phyloP scores from a whole-genome alignment of 352 stramenopile genomes.

The Phytopythium mirpurense region DNA sequence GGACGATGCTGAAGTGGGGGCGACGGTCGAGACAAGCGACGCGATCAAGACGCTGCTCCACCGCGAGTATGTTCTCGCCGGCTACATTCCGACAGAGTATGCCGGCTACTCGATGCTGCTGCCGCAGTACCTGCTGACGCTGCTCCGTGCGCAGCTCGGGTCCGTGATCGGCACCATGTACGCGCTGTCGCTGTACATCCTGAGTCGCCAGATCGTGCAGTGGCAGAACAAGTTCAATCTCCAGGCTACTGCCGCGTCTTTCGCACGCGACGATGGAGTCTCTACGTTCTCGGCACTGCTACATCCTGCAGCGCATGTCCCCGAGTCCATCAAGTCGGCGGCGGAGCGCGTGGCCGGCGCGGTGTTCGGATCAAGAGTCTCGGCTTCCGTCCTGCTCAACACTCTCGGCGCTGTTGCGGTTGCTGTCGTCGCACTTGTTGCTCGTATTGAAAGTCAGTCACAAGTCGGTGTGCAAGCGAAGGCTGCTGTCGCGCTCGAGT shows the following conservation, averaged over 20 bases:
- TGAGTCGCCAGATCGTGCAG: conserved; percentile 50
- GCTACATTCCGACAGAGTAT: conserved; percentile 50
- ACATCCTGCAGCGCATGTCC: conserved; percentile 39
- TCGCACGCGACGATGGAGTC: conserved; percentile 9
- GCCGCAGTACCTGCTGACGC: conserved; percentile 37
- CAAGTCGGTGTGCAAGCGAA: background rate
- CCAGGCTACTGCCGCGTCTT: conserved; percentile 13
- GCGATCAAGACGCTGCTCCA: conserved; percentile 16
- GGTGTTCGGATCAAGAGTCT: background rate
- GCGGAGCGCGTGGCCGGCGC: conserved; percentile 2
- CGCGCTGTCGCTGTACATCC: conserved; percentile 54
- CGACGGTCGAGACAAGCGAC: background rate
- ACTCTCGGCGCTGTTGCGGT: background rate
- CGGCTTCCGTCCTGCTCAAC: background rate
- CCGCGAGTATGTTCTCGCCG: conserved; percentile 37
- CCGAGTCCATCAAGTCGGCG: conserved; percentile 23
- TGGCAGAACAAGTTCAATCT: conserved; percentile 69
- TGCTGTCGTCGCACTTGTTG: background rate
- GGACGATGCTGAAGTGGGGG: background rate
- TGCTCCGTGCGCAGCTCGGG: conserved; percentile 43
- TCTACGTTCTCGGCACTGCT: conserved; percentile 60
- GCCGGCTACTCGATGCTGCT: conserved; percentile 34
- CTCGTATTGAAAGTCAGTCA: background rate
- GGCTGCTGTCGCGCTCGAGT: conserved; percentile 15
- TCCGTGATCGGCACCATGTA: conserved; percentile 61